Conservation (phyloP, 2,329 filamentous ascomycete species). For the Ambrosiella cleistominuta region DNA sequence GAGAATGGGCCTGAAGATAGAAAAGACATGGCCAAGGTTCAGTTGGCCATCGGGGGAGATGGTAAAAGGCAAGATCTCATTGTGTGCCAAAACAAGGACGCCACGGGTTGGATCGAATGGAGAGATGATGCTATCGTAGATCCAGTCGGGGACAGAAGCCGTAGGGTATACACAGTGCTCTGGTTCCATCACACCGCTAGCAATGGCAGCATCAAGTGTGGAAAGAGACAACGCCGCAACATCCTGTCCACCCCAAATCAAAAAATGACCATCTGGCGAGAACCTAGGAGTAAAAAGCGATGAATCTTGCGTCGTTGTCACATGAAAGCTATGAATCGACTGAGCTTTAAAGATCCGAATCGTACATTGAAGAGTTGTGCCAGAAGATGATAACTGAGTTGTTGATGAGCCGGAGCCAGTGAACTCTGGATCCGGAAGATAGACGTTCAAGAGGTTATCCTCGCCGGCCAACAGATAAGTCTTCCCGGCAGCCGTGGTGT, state of each 20-base stretch:
- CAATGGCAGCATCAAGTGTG: slow-evolving; percentile 18
- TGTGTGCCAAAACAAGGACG: slow-evolving; percentile 69
- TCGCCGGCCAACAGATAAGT: slow-evolving; percentile 39
- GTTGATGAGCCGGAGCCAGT: background rate
- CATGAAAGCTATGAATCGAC: slow-evolving; percentile 54
- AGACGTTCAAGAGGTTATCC: slow-evolving; percentile 39
- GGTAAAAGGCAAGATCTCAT: slow-evolving; percentile 47
- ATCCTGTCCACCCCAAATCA: slow-evolving; percentile 55
- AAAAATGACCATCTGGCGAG: slow-evolving; percentile 19
- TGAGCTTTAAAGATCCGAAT: slow-evolving; percentile 47
- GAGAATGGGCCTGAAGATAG: slow-evolving; percentile 64
- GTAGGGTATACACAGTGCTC: slow-evolving; percentile 2
- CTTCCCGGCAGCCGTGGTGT: slow-evolving; percentile 18
- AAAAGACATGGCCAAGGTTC: slow-evolving; percentile 32
- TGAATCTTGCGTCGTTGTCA: slow-evolving; percentile 16
- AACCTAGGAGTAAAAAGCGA: background rate
- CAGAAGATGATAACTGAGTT: background rate
- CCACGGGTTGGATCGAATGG: slow-evolving; percentile 26
- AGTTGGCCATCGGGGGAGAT: slow-evolving; percentile 18
- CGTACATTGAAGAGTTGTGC: slow-evolving; percentile 23
- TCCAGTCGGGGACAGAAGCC: slow-evolving; percentile 48
- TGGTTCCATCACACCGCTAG: background rate
- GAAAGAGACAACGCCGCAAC: slow-evolving; percentile 22
- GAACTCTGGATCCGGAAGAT: slow-evolving; percentile 17
- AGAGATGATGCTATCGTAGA: slow-evolving; percentile 47